Evolutionary conservation across 2,329 filamentous ascomycete species (phyloP), one percentile per base, ranked within the genome.

Genomic region (Fusarium proliferatum): DNA sequence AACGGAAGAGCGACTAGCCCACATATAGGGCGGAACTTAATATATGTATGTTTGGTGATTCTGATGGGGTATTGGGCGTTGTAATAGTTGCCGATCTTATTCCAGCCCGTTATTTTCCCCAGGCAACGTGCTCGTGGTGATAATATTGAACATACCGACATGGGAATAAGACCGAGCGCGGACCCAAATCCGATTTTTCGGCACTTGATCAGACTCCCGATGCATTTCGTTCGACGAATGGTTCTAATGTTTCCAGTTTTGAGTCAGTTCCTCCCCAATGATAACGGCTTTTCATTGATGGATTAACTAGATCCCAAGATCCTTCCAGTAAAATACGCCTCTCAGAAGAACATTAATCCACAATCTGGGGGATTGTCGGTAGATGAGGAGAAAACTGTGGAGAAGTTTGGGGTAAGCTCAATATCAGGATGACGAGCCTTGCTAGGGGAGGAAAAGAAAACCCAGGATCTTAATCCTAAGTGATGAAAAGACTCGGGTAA

Each of bases 341-440:
- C 10, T 19, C 9, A 26, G 43, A 11, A 23, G 7, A n/a, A 16
- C 16, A 23, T 39, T 62, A 34, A 38, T 51, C 38, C 46, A 46
- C 23, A 23, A 41, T 28, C 41, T 39, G 49, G 62, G 62, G 57
- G 38, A 39, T 56, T 55, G 30, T 34, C 38, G 42, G 17, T 28
- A 36, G 34, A 34, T 69, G 67, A 58, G 65, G 58, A 56, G 67
- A 69, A 39, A 39, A 55, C 33, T 69, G 65, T 69, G 65, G 67
- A 33, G 67, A 69, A 39, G 26, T 28, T 45, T 42, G 67, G 67
- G 58, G 67, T 69, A 69, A 58, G 28, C 36, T 64, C 38, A 26
- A 26, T 34, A 33, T 46, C 23, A 23, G 39, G 49, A 56, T 51
- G 28, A 30, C 26, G 13, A 53, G 28, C 61, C 46, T 38, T 33